Evolutionary conservation across 192 early-diverging fungal species (phyloP).

Genomic region (Geranomyces variabilis): DNA sequence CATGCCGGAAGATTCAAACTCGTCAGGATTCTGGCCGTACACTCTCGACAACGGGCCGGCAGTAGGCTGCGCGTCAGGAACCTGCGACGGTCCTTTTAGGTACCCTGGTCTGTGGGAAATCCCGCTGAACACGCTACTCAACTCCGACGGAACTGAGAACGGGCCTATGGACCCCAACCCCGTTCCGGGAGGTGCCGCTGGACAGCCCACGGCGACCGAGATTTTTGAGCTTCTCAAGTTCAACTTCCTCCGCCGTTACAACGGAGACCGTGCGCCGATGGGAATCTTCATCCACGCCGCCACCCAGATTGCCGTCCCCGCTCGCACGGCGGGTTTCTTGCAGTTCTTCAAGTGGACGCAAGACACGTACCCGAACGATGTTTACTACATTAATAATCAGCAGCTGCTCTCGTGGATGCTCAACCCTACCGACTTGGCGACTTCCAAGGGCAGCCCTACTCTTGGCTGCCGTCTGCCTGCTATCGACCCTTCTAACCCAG

Average conservation of each 20-base stretch:
- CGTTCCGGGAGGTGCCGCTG: constrained; percentile 6
- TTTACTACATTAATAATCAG: constrained; percentile 41
- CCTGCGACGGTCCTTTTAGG: constrained; percentile 1
- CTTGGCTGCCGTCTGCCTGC: constrained; percentile 31
- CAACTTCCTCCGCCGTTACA: constrained; percentile 40
- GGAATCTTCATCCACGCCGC: constrained; percentile 44
- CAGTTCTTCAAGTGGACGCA: constrained; percentile 35
- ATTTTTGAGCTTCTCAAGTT: constrained; percentile 22
- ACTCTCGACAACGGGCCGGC: constrained; percentile 64
- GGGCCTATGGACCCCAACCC: constrained; percentile 35
- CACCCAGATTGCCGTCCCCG: background rate
- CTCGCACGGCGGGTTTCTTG: constrained; percentile 3
- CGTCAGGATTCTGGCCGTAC: constrained; percentile 59
- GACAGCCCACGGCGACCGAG: constrained; percentile 23
- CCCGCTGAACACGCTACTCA: constrained; percentile 38
- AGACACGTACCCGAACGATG: constrained; percentile 31
- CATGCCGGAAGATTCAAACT: constrained; percentile 1
- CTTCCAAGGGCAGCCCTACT: constrained; percentile 6
- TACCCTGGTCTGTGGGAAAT: constrained; percentile 47
- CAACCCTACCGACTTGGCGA: constrained; percentile 9
- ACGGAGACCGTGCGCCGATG: constrained; percentile 34
- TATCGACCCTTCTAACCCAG: constrained; percentile 24
- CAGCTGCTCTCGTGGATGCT: constrained; percentile 44
- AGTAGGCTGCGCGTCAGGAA: constrained; percentile 9
- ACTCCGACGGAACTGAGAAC: constrained; percentile 25